These are phyloP conservation scores for Aspergillus jensenii DNA, from an alignment of 2,329 filamentous ascomycete genomes.

Conservation along the genomic window DNA sequence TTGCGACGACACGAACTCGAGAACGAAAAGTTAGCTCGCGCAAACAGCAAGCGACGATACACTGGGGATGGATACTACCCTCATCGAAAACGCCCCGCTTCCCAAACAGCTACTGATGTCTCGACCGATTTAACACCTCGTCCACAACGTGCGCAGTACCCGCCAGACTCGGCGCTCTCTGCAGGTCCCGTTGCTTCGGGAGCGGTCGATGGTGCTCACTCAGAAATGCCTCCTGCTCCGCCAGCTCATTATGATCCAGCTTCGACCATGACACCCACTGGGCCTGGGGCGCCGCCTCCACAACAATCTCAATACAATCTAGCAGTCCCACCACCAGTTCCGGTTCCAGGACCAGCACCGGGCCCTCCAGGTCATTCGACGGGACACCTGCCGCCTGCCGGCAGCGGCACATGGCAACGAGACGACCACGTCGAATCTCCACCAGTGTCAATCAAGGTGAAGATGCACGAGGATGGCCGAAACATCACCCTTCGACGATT, in stretches of 20 bases:
- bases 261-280: constrained; percentile 25
- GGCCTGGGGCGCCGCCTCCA: constrained; percentile 21
- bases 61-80: constrained; percentile 63
- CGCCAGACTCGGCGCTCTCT: constrained; percentile 36
- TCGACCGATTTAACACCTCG: constrained; percentile 34
- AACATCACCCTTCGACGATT: constrained; percentile 63
- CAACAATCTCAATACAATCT: constrained; percentile 26
- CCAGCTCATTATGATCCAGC: constrained; percentile 39
- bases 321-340: constrained; percentile 21
- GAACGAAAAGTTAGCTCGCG: constrained; percentile 53
- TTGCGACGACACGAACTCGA: constrained; percentile 52
- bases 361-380: constrained; percentile 32
- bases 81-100: constrained; percentile 30
- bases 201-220: constrained; percentile 28
- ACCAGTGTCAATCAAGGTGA: constrained; percentile 64
- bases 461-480: constrained; percentile 64
- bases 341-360: constrained; percentile 30
- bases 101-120: constrained; percentile 38
- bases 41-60: constrained; percentile 61
- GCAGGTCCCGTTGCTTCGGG: constrained; percentile 31
- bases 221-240: constrained; percentile 41
- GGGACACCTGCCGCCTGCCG: constrained; percentile 31
- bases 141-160: constrained; percentile 27
- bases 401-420: constrained; percentile 28
- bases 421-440: constrained; percentile 53